Conservation (phyloP, 139 green algal species). For the Yamagishiella unicocca region DNA sequence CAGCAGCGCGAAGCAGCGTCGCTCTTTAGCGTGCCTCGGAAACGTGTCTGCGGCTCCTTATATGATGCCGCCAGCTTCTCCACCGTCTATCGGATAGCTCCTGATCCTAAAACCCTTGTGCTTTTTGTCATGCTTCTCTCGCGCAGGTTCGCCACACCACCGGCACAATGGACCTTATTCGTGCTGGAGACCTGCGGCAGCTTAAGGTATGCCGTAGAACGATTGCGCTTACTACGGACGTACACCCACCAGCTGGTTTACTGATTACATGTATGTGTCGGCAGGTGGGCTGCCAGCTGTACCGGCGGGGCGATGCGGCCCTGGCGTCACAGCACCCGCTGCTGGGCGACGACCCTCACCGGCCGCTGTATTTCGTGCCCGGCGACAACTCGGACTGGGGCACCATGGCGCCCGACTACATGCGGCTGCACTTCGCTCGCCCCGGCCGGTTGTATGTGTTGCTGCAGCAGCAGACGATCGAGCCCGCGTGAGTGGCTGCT, state of each 20-base stretch:
- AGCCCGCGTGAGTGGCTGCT: not conserved
- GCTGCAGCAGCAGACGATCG: not conserved
- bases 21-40: too few relatives aligned
- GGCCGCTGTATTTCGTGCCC: not conserved
- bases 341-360: not conserved
- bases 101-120: too few relatives aligned
- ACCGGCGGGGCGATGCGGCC: not conserved
- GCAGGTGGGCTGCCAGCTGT: not conserved
- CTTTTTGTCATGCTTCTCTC: too few relatives aligned
- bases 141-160: not conserved
- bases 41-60: too few relatives aligned
- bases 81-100: too few relatives aligned
- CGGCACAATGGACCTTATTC: not conserved
- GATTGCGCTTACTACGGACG: not conserved
- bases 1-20: too few relatives aligned
- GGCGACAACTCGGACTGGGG: not conserved
- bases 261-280: not conserved
- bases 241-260: not conserved
- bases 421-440: not conserved
- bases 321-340: not conserved
- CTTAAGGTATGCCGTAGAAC: not conserved
- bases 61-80: too few relatives aligned
- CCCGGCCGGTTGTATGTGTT: slow-evolving; percentile 5
- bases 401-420: not conserved
- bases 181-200: not conserved